phyloP scores from a whole-genome alignment of 257 asterid genomes.

The Euphrasia confusa region DNA sequence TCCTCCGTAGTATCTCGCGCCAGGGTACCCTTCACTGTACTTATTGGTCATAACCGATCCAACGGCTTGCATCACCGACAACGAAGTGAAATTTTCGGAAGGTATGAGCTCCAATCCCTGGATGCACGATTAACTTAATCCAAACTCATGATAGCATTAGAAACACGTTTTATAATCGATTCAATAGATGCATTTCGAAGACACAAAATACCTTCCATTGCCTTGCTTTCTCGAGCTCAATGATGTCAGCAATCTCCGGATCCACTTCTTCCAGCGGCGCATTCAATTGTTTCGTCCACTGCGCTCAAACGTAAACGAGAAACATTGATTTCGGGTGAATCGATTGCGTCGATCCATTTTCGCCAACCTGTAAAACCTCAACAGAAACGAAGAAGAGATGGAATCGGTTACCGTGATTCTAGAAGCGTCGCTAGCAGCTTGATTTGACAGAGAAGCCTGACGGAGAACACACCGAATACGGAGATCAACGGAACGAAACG shows the following conservation, averaged over 20 bases:
- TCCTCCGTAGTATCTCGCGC: constrained; percentile 97
- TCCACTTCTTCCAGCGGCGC: constrained; percentile 72
- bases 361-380: not conserved
- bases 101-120: constrained; percentile 93
- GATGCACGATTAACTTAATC: constrained; percentile 19
- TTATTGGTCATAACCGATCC: constrained; percentile 96
- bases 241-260: constrained; percentile 82
- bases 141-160: constrained; percentile 3
- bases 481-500: constrained; percentile 6
- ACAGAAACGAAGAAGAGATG: not conserved
- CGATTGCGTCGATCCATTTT: not conserved
- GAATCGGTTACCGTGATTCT: constrained; percentile 47
- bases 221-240: constrained; percentile 90
- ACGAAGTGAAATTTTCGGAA: constrained; percentile 89
- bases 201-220: constrained; percentile 76
- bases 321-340: constrained; percentile 20
- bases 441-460: constrained; percentile 66
- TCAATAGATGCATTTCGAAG: not conserved
- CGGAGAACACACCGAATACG: constrained; percentile 6
- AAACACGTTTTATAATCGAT: not conserved
- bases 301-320: constrained; percentile 28
- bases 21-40: constrained; percentile 97
- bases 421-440: constrained; percentile 46
- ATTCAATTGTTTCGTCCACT: constrained; percentile 86
- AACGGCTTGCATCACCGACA: constrained; percentile 95